Conservation (phyloP, 2,329 filamentous ascomycete species). For the Colletotrichum sp. region DNA sequence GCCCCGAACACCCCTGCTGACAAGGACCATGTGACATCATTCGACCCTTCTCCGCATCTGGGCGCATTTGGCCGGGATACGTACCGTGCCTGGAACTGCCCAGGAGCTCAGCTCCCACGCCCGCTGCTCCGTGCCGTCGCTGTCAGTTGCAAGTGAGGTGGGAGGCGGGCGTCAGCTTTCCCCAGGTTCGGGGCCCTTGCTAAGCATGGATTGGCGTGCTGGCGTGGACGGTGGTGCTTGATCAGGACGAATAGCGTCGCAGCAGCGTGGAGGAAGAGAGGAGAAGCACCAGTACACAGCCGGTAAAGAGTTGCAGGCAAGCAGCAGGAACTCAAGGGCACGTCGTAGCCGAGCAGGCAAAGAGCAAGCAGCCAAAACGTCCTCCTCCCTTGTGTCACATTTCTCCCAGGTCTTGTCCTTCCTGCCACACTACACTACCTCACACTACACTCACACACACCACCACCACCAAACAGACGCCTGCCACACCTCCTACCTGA, state of each 20-base stretch:
- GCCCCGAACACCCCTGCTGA: background rate
- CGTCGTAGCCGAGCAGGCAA: background rate
- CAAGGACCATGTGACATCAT: slow-evolving; percentile 20
- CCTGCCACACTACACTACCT: slow-evolving; percentile 7
- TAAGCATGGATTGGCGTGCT: slow-evolving; percentile 3
- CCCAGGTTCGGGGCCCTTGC: slow-evolving; percentile 14
- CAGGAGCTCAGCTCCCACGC: background rate
- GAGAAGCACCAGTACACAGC: background rate
- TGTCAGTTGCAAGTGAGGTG: background rate
- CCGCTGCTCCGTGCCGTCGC: background rate
- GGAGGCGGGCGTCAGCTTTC: slow-evolving; percentile 16
- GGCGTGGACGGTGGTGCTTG: background rate
- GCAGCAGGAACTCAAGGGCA: background rate
- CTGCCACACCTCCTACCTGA: slow-evolving; percentile 4
- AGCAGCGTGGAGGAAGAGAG: background rate
- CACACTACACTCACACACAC: background rate
- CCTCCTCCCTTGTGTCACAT: slow-evolving; percentile 14
- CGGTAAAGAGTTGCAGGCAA: background rate
- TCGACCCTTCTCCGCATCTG: slow-evolving; percentile 20
- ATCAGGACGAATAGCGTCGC: background rate
- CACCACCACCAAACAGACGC: background rate
- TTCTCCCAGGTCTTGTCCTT: background rate
- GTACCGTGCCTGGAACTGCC: background rate
- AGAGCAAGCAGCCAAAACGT: background rate
- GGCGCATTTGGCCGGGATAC: slow-evolving; percentile 15